Evolutionary conservation across 2,329 filamentous ascomycete species (phyloP).

Genomic region (Penicillium paneum): DNA sequence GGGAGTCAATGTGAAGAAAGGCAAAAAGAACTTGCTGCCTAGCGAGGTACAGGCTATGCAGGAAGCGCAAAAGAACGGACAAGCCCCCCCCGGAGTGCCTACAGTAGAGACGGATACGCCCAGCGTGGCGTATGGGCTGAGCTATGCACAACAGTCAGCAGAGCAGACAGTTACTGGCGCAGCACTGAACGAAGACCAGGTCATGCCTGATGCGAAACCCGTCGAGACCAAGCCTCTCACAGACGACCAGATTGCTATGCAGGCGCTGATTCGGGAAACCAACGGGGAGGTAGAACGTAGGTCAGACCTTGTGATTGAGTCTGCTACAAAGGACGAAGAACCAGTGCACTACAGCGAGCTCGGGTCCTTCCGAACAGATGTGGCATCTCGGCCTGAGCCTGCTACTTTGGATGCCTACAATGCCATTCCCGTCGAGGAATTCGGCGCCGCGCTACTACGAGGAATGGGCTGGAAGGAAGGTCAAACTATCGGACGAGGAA

Average conservation of each 20-base stretch:
- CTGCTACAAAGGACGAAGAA: slow-evolving; percentile 28
- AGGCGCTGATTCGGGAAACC: slow-evolving; percentile 61
- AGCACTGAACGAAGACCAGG: slow-evolving; percentile 27
- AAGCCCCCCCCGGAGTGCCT: slow-evolving; percentile 32
- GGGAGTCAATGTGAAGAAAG: slow-evolving; percentile 51
- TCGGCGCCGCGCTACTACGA: slow-evolving; percentile 81
- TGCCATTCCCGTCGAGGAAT: slow-evolving; percentile 87
- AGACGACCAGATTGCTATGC: slow-evolving; percentile 63
- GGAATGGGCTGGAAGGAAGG: slow-evolving; percentile 93
- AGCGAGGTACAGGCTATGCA: slow-evolving; percentile 51
- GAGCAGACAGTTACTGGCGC: slow-evolving; percentile 13
- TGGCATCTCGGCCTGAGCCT: slow-evolving; percentile 68
- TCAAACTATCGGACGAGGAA: slow-evolving; percentile 56
- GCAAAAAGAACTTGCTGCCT: slow-evolving; percentile 61
- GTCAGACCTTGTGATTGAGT: slow-evolving; percentile 54
- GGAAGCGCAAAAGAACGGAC: slow-evolving; percentile 39
- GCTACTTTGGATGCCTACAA: slow-evolving; percentile 82
- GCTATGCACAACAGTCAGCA: slow-evolving; percentile 39
- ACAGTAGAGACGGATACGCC: slow-evolving; percentile 51
- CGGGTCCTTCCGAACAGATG: slow-evolving; percentile 67
- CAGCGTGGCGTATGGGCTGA: slow-evolving; percentile 55
- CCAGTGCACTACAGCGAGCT: slow-evolving; percentile 36
- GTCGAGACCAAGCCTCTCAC: slow-evolving; percentile 42
- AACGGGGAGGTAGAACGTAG: slow-evolving; percentile 40
- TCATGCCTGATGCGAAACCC: slow-evolving; percentile 27